Percentiles rank a stretch among this genome's conserved stretches.
These are phyloP conservation scores for Cladosporium sp. DNA, from an alignment of 2,329 filamentous ascomycete genomes.

Conservation along the genomic window DNA sequence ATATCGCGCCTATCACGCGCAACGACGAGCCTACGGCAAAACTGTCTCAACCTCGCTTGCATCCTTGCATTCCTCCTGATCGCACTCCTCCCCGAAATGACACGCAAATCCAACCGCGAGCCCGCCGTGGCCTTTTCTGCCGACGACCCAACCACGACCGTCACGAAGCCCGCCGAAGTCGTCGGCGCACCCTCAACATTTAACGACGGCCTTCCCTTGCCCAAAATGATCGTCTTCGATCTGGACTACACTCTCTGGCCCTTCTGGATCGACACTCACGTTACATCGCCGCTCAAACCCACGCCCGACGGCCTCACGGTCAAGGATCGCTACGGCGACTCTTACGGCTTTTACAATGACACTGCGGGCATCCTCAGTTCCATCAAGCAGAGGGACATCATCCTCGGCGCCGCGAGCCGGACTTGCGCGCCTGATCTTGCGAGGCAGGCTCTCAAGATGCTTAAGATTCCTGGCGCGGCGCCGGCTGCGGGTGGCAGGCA, in stretches of 20 bases:
- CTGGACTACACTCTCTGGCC: slow-evolving; percentile 99
- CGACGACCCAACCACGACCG: slow-evolving; percentile 26
- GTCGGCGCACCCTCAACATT: slow-evolving; percentile 48
- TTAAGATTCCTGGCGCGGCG: slow-evolving; percentile 57
- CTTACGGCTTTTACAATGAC: slow-evolving; percentile 42
- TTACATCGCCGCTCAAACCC: slow-evolving; percentile 63
- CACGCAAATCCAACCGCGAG: slow-evolving; percentile 3
- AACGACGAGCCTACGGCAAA: background rate
- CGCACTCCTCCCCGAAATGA: background rate
- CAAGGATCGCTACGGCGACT: slow-evolving; percentile 45
- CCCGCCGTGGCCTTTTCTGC: slow-evolving; percentile 2
- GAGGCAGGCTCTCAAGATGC: slow-evolving; percentile 68
- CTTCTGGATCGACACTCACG: slow-evolving; percentile 95
- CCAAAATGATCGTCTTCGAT: slow-evolving; percentile 83
- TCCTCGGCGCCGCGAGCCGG: slow-evolving; percentile 70
- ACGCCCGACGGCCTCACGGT: slow-evolving; percentile 40
- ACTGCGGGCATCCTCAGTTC: slow-evolving; percentile 48
- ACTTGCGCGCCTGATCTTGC: slow-evolving; percentile 75
- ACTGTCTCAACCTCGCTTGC: background rate
- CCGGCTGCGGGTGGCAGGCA: slow-evolving; percentile 8
- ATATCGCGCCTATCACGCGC: too few species aligned
- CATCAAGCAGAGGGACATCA: slow-evolving; percentile 49
- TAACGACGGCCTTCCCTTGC: slow-evolving; percentile 64
- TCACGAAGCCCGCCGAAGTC: slow-evolving; percentile 31
- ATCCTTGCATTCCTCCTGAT: background rate